Evolutionary conservation across 225 moss, liverwort and hornwort genomes (phyloP).

Genomic region (Neckera pumila): DNA sequence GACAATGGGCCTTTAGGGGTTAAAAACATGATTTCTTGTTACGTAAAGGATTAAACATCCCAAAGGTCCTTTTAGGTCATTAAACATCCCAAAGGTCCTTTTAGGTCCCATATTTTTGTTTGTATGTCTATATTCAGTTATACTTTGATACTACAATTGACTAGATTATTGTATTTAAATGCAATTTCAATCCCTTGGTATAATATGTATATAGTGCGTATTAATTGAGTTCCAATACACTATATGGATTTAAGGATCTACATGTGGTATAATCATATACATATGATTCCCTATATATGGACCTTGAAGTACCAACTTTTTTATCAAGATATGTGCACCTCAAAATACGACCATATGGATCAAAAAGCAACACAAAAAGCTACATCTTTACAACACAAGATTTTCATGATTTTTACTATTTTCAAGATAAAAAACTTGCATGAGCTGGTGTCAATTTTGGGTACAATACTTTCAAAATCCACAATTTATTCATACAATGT

Average conservation of each 20-base stretch:
- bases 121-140: not conserved
- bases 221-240: not conserved
- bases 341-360: not conserved
- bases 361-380: fast-evolving
- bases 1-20: too few relatives aligned
- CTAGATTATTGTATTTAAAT: not conserved
- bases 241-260: not conserved
- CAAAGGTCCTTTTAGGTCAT: too few relatives aligned
- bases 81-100: too few relatives aligned
- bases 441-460: fast-evolving
- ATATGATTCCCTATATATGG: not conserved
- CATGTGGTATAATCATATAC: not conserved
- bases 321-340: not conserved
- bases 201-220: fast-evolving
- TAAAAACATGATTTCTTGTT: too few relatives aligned
- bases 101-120: too few relatives aligned
- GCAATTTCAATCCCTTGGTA: not conserved
- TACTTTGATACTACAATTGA: not conserved
- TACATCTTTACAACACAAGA: not conserved
- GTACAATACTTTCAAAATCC: not conserved
- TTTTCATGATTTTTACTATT: too few relatives aligned
- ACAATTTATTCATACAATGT: not conserved
- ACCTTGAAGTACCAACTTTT: not conserved
- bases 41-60: too few relatives aligned
- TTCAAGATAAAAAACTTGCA: too few relatives aligned